Conservation (phyloP, 805 yeast genomes). For the Teunomyces kruisii region DNA sequence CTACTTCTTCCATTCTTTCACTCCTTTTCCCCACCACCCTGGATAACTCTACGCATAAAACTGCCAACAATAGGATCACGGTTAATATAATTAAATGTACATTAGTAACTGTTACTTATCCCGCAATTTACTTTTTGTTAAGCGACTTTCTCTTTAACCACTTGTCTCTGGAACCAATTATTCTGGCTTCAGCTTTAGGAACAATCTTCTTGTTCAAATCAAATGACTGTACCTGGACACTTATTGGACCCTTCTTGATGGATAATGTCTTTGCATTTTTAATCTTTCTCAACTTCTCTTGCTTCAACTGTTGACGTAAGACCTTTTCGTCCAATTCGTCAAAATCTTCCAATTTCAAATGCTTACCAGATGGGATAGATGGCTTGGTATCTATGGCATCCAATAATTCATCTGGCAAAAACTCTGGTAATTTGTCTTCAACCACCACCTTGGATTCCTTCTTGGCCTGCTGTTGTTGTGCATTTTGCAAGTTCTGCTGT, state of each 20-base stretch:
- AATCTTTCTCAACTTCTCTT: constrained; percentile 32
- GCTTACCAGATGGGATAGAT: constrained; percentile 19
- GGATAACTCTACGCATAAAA: no score
- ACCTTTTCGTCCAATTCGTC: constrained; percentile 29
- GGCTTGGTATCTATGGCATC: constrained; percentile 19
- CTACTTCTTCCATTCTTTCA: not conserved
- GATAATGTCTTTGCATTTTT: constrained; percentile 23
- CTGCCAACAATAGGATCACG: not conserved
- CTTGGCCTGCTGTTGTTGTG: constrained; percentile 36
- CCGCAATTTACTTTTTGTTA: constrained; percentile 24
- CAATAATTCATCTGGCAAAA: constrained; percentile 41
- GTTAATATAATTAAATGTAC: not conserved
- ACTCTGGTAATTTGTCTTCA: constrained; percentile 36
- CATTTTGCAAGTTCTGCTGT: constrained; percentile 29
- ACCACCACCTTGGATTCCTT: constrained; percentile 13
- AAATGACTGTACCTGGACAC: constrained; percentile 33
- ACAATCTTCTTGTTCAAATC: constrained; percentile 24
- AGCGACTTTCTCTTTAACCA: constrained; percentile 44
- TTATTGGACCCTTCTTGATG: constrained; percentile 41
- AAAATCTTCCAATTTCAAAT: constrained; percentile 31
- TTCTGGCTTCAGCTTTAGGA: constrained; percentile 35
- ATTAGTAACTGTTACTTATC: not conserved
- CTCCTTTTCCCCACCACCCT: no score
- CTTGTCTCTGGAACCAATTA: constrained; percentile 30
- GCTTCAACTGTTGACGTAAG: constrained; percentile 28